Evolutionary conservation across 2,329 filamentous ascomycete genomes (phyloP), one percentile per base, ranked within the genome.

Genomic region (Bipolaris zeicola): DNA sequence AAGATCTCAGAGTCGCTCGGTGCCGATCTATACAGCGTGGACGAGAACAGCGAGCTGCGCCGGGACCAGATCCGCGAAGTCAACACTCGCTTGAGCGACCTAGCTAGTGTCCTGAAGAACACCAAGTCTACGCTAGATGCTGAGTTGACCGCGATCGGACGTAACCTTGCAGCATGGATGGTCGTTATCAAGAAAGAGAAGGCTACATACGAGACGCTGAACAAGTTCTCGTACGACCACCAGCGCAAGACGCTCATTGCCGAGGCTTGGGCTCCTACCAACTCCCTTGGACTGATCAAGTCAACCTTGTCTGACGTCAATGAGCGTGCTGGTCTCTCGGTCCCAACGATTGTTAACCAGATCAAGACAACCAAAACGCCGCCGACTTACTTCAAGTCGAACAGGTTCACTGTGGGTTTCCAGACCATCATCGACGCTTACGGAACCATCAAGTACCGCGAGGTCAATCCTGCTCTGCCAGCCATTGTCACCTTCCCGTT

Each of bases 391-490:
- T 87, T 97, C 77, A 96, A 96, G 81, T 97, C 93, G 31, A 99
- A 99, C 83, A 96, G 94, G 78, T 98, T 98, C 74, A 99, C 96
- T 3, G 89, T 97, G 71, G 95, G 89, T 22, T 99, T 99, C 82
- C 95, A 99, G 79, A 98, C 94, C 56, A 99, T 99, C 76, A 96
- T 99, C 76, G 94, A 99, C 70, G 95, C 96, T 26, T 99, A 99
- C 73, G 96, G 95, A 72, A 97, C 95, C 39, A 91, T 95, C 58
- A 98, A 96, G 65, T 99, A 99, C 79, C 90, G 90, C 66, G 95
- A 99, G 80, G 90, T 97, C 76, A 99, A 99, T 79, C 95, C 95
- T 55, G 94, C 92, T 60, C 84, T 99, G 20, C 94, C 94, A 36
- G 95, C 96, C 49, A 92, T 98, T 65, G 89, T 99, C 62, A 99